Percentiles rank a stretch among this genome's conserved stretches.
Evolutionary conservation across 2,329 filamentous ascomycete species (phyloP).

Genomic region (Microcera coccophila): DNA sequence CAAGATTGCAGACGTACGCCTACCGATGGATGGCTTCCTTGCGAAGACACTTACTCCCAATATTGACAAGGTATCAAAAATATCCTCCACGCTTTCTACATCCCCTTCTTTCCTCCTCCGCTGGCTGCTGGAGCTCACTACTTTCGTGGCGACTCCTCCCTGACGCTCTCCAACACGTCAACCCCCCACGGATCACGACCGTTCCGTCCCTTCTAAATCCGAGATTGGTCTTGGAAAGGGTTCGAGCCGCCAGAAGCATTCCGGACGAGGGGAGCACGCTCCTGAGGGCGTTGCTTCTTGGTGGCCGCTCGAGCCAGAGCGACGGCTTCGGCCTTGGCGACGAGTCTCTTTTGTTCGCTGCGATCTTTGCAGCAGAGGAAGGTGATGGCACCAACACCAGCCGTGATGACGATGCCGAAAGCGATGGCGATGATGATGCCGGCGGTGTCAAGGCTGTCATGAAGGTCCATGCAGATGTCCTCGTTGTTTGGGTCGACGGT

Average conservation of each 20-base stretch:
- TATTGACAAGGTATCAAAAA: conserved; percentile 24
- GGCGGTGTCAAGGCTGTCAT: conserved; percentile 39
- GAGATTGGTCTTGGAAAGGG: conserved; percentile 38
- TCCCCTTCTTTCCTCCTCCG: conserved; percentile 9
- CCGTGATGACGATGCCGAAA: conserved; percentile 40
- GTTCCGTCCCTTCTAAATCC: conserved; percentile 24
- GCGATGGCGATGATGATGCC: conserved; percentile 48
- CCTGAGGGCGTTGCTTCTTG: conserved; percentile 39
- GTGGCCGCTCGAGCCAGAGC: conserved; percentile 47
- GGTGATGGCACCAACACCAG: conserved; percentile 40
- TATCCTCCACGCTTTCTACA: conserved; percentile 14
- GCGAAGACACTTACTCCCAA: conserved; percentile 19
- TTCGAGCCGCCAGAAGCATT: conserved; percentile 28
- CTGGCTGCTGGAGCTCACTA: background rate
- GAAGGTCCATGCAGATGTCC: conserved; percentile 40
- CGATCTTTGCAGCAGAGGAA: conserved; percentile 52
- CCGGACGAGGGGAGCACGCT: conserved; percentile 37
- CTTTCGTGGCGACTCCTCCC: conserved; percentile 14
- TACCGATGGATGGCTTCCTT: conserved; percentile 13
- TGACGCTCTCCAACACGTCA: conserved; percentile 16
- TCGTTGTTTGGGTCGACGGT: conserved; percentile 33
- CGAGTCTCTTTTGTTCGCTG: conserved; percentile 40
- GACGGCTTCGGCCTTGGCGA: conserved; percentile 47
- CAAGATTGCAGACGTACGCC: conserved; percentile 10
- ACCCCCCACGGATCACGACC: conserved; percentile 14